A percentile compares a stretch with the other conserved stretches of the same genome.
phyloP scores from a whole-genome alignment of 768 basidiomycete species.

The Xerocomellus chrysenteron region DNA sequence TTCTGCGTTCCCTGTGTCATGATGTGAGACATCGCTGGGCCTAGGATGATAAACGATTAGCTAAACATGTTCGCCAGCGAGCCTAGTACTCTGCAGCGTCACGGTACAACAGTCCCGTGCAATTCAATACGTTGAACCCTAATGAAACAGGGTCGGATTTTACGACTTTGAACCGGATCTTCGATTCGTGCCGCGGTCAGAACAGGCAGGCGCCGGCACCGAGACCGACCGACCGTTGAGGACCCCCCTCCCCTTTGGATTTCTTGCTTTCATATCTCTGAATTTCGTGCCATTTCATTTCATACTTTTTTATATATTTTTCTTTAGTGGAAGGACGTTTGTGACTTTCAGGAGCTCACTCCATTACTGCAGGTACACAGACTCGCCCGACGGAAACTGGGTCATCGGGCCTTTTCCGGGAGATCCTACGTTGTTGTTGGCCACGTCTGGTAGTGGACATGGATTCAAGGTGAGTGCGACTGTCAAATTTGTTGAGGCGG shows the following conservation, averaged over 20 bases:
- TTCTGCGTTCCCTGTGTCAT: background rate
- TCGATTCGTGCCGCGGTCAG: background rate
- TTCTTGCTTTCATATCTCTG: background rate
- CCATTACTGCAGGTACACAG: conserved; percentile 69
- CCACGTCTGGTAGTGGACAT: conserved; percentile 88
- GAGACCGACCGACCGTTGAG: background rate
- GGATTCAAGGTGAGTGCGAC: conserved; percentile 66
- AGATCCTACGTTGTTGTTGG: conserved; percentile 65
- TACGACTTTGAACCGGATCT: background rate
- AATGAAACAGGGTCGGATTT: background rate
- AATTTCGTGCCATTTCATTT: conserved; percentile 3
- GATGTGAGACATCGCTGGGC: background rate
- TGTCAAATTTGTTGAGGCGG: background rate
- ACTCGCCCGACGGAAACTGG: conserved; percentile 86
- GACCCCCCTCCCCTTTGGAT: conserved; percentile 10
- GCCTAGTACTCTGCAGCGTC: background rate
- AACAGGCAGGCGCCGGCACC: background rate
- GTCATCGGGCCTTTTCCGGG: conserved; percentile 73
- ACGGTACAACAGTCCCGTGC: background rate
- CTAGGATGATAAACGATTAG: background rate
- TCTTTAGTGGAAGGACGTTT: background rate
- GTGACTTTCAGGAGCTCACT: background rate
- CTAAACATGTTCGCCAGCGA: background rate
- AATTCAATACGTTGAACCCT: background rate
- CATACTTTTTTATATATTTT: background rate